Evolutionary conservation across 768 basidiomycete species (phyloP).

Genomic region (Boletus reticulatus): DNA sequence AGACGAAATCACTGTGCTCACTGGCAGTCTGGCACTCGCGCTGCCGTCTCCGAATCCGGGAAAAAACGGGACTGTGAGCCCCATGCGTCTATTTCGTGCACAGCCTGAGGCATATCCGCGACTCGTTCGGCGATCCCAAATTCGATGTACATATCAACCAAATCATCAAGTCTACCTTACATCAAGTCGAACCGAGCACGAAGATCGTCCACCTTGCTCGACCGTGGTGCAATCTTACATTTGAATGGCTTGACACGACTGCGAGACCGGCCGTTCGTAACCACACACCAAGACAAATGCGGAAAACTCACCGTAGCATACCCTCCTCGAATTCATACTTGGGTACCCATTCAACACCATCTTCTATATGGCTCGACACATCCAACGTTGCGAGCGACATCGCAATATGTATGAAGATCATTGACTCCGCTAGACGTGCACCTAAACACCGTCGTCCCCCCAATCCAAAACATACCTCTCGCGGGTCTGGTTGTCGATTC

Average conservation of each 20-base stretch:
- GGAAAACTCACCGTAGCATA: background rate
- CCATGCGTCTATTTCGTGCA: no score
- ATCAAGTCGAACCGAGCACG: no score
- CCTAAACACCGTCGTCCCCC: constrained; percentile 7
- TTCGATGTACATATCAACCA: no score
- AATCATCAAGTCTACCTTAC: no score
- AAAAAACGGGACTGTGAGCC: no score
- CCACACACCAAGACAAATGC: background rate
- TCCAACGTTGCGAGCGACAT: constrained; percentile 11
- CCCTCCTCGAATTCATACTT: background rate
- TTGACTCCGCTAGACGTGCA: background rate
- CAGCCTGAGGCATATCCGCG: no score
- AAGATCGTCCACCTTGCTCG: background rate
- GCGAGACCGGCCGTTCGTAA: background rate
- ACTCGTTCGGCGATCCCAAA: no score
- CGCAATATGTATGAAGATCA: constrained; percentile 2
- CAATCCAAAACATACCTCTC: constrained; percentile 11
- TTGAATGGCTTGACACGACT: constrained; percentile 8
- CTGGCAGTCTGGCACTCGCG: no score
- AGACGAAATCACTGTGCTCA: no score
- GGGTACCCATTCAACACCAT: background rate
- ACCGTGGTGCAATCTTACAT: background rate
- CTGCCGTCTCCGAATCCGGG: no score
- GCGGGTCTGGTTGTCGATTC: background rate
- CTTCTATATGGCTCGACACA: constrained; percentile 1